Percentiles rank a stretch among this genome's conserved stretches.
Evolutionary conservation across 768 basidiomycete genomes (phyloP).

Genomic region (Pisolithus microcarpus): DNA sequence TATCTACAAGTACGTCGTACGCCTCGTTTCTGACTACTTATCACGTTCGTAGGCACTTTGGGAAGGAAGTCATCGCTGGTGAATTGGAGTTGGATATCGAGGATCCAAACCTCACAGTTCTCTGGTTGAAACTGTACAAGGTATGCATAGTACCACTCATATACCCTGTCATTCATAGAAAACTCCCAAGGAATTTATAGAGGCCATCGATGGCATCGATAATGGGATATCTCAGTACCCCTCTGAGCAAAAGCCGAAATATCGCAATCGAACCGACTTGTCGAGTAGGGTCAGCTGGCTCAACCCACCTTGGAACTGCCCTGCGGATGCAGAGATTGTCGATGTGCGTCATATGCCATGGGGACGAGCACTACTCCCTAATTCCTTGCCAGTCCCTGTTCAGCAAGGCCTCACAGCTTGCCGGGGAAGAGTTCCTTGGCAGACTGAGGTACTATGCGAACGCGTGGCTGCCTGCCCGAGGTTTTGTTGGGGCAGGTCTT

Average conservation of each 20-base stretch:
- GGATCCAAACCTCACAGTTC: constrained; percentile 57
- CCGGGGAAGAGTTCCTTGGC: constrained; percentile 79
- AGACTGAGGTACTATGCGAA: constrained; percentile 77
- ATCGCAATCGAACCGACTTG: constrained; percentile 75
- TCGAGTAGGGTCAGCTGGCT: constrained; percentile 75
- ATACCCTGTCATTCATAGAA: constrained; percentile 2
- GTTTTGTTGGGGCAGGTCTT: constrained; percentile 60
- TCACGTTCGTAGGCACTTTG: constrained; percentile 62
- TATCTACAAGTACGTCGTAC: constrained; percentile 76
- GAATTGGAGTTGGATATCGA: constrained; percentile 41
- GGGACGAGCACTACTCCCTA: constrained; percentile 5
- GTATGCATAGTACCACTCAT: constrained; percentile 29
- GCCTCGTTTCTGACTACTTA: constrained; percentile 1
- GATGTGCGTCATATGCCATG: constrained; percentile 49
- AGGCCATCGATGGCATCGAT: constrained; percentile 91
- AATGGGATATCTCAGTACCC: constrained; percentile 88
- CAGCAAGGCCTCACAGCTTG: constrained; percentile 66
- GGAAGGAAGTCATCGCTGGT: constrained; percentile 74
- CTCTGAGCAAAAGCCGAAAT: constrained; percentile 55
- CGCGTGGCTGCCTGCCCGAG: constrained; percentile 89
- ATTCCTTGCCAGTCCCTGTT: constrained; percentile 54
- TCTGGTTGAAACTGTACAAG: constrained; percentile 89
- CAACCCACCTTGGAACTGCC: constrained; percentile 92
- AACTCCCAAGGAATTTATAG: constrained; percentile 71
- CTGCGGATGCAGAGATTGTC: constrained; percentile 51